Evolutionary conservation across 1,284 basidiomycete genomes (phyloP), one percentile per base, ranked within the genome.

Genomic region (Sanghuangporus baumii): DNA sequence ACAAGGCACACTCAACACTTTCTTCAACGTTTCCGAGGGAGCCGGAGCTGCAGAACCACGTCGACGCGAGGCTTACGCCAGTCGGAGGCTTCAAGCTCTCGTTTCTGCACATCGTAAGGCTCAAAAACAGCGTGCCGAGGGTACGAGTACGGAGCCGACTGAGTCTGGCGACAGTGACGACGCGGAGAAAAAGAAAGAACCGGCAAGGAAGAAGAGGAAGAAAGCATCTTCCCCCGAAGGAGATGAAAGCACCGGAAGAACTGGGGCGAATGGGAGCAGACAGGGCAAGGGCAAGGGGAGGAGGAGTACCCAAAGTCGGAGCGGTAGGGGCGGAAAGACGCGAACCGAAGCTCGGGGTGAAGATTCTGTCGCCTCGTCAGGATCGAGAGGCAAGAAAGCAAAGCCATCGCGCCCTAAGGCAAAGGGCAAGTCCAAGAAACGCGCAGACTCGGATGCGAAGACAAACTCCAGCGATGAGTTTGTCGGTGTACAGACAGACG

Each of bases 71-170:
- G 91, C 82, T 38, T 97, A 91, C 74, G 81, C 85, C 37, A 95
- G 87, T 73, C 95, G 94, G 73, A 83, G 96, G 5, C 77, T 99
- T 66, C 93, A 98, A 72, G 82, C 93, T 66, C 94, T 98, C 3
- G 91, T 98, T 57, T 84, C 89, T 56, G 88, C 90, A 63, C 96
- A 92, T 73, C 80, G 92, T 59, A 85, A 85, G 69, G 79, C 81
- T 58, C 80, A 74, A 60, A 64, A 57, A 67, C 60, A 60, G 18
- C 37, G 51, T 55, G n/a, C 60, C 68, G 43, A 54, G 60, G 37
- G 65, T 70, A 64, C 23, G 52, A 61, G 26, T 59, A 63, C 18
- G 48, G 67, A 57, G 11, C 8, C 16, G 43, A 16, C 60, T 68
- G 47, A 51, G 60, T 26, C 65, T 70, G 63, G 18, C 54, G 61